Evolutionary conservation across 768 basidiomycete genomes (phyloP), one percentile per base, ranked within the genome.

Genomic region (Leccinum pellstonianum): DNA sequence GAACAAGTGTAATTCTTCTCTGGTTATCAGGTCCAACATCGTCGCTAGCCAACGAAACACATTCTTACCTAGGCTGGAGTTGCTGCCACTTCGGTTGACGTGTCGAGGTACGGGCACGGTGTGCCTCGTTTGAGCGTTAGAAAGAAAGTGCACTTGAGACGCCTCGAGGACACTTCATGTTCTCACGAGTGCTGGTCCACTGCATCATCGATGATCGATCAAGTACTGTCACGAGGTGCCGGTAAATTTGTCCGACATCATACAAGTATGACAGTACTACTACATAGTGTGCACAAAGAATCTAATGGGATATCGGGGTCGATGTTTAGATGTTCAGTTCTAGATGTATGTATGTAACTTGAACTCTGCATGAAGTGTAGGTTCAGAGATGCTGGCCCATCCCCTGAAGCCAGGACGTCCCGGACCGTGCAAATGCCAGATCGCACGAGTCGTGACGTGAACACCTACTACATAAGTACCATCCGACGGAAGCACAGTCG

Each of bases 81-180:
- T 11, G 31, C 51, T 29, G 29, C 29, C 29, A 35, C 17, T 43
- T 11, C 5, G 43, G 50, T 58, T n/a, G 35, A 52, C 3, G 43
- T 48, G 19, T 29, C 17, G 51, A 52, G 50, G n/a, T n/a, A 43
- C 41, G 9, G 41, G 17, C 8, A 41, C 43, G 3, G 19, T 2
- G 43, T 10, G 47, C 47, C 9, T 41, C 43, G 21, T 33, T n/a
- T 37, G 23, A 31, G 53, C 7, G 29, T 29, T 9, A 29, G 27
- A 29, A 29, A 29, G 27, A 29, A 29, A 29, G 29, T 29, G 29
- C 31, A 31, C 10, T 53, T 53, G 49, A 33, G 33, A 52, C 3
- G 35, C 63, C 60, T 49, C 64, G 54, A 55, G 57, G 50, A 48
- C 15, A 23, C 15, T 52, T 41, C 56, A 10, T 53, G 23, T 62